Evolutionary conservation across 1,139 yeast species (phyloP), one percentile per base, ranked within the genome.

Genomic region (Yamadazyma pseudoaaseri): DNA sequence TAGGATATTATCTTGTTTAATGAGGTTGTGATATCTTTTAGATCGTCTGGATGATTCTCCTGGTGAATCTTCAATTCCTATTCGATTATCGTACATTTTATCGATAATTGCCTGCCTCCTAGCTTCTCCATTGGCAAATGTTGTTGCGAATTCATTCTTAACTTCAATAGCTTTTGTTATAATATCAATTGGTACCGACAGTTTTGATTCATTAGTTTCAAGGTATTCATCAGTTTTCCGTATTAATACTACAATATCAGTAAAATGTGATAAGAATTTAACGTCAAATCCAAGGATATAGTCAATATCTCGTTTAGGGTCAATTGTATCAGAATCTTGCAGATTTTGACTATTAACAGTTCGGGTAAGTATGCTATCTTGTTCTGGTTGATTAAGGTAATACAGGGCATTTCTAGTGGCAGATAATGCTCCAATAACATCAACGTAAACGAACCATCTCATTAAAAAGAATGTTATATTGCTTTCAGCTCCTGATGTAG

Each of bases 371-470:
- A 21, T 26, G 20, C 40, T 30, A 16, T 41, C 29, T 12, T 36
- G 33, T 30, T 48, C 50, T 28, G 45, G 38, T 17, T 36, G 49
- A 44, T 15, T 38, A 6, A 52, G 35, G 41, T 64, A 62, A 27
- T 56, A 53, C 18, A 55, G 56, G 0, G 64, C 42, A 27, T 58
- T 52, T 21, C 52, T 51, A 6, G 74, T 61, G 7, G 73, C 57
- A 1, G 72, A 62, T 16, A 83, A 58, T 1, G 81, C 73, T 0
- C 89, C 86, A 24, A 84, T 70, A 1, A 81, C 77, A 47, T 83
- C 90, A 30, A 81, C 64, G 46, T 81, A 85, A 0, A 81, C 83
- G 49, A 79, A 81, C 84, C 90, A 81, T 37, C 92, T 60, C 51
- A 79, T 66, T 36, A 85, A 59, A 48, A 85, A 84, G 44, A 69